A percentile compares a stretch with the other conserved stretches of the same genome.
phyloP scores from a whole-genome alignment of 2,329 filamentous ascomycete genomes.

The Cytospora chrysosperma region DNA sequence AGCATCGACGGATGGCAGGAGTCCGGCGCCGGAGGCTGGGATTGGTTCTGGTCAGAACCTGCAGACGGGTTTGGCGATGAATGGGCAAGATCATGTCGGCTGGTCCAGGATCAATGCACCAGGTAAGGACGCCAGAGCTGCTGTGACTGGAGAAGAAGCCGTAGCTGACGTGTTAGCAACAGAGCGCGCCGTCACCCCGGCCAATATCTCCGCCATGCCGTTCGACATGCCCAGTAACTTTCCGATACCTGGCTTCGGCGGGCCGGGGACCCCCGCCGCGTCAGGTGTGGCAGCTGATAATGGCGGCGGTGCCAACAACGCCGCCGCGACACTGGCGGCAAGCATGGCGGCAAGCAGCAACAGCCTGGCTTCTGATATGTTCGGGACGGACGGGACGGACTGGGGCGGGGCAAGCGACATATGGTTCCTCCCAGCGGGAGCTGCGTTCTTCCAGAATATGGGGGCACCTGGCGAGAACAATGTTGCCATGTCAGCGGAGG shows the following conservation, averaged over 20 bases:
- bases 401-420: slow-evolving; percentile 58
- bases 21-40: slow-evolving; percentile 34
- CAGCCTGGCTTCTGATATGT: slow-evolving; percentile 37
- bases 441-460: slow-evolving; percentile 65
- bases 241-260: slow-evolving; percentile 48
- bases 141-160: background rate
- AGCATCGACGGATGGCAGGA: slow-evolving; percentile 41
- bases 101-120: slow-evolving; percentile 20
- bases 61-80: slow-evolving; percentile 16
- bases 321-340: slow-evolving; percentile 14
- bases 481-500: slow-evolving; percentile 66
- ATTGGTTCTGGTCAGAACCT: slow-evolving; percentile 24
- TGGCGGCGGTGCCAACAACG: slow-evolving; percentile 30
- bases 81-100: slow-evolving; percentile 25
- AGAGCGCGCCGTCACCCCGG: slow-evolving; percentile 44
- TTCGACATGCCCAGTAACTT: slow-evolving; percentile 60
- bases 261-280: slow-evolving; percentile 48
- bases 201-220: slow-evolving; percentile 62
- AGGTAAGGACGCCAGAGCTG: background rate
- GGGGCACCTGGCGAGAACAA: slow-evolving; percentile 47
- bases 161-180: slow-evolving; percentile 3
- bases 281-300: slow-evolving; percentile 35
- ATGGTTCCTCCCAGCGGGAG: slow-evolving; percentile 65
- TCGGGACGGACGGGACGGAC: slow-evolving; percentile 43
- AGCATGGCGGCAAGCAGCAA: slow-evolving; percentile 11